Evolutionary conservation across 164 flowering plant species (phyloP).

Genomic region (Berberis vulgaris): DNA sequence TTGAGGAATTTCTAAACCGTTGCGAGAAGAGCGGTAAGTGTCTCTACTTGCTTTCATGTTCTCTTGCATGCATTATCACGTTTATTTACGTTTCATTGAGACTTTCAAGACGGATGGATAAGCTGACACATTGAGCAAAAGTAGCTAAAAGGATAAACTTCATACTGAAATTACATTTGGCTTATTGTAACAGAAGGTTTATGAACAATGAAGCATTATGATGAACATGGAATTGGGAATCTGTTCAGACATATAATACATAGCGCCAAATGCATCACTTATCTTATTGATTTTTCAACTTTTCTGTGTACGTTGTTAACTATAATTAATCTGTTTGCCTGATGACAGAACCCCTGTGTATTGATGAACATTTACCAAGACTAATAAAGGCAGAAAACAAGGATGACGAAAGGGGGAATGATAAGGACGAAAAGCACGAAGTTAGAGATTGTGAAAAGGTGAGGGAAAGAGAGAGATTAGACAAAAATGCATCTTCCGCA

Average conservation of each 20-base stretch:
- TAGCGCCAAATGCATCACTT: too few relatives aligned
- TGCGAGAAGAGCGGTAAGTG: slow-evolving; percentile 64
- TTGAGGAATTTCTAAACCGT: slow-evolving; percentile 53
- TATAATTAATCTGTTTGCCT: slow-evolving; percentile 8
- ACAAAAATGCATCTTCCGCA: slow-evolving; percentile 28
- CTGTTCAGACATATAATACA: too few relatives aligned
- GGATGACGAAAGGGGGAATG: slow-evolving; percentile 48
- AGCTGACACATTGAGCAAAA: slow-evolving; percentile 57
- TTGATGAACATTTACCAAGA: slow-evolving; percentile 42
- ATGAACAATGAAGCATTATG: too few relatives aligned
- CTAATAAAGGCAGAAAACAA: slow-evolving; percentile 50
- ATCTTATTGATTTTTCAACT: not conserved
- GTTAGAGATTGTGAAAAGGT: slow-evolving; percentile 15
- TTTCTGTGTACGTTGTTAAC: not conserved
- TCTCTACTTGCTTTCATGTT: slow-evolving; percentile 1
- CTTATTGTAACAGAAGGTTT: too few relatives aligned
- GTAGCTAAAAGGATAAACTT: slow-evolving; percentile 28
- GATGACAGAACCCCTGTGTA: slow-evolving; percentile 50
- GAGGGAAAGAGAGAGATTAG: slow-evolving; percentile 42
- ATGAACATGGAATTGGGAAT: too few relatives aligned
- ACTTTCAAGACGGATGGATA: slow-evolving; percentile 57
- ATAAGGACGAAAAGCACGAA: slow-evolving; percentile 36
- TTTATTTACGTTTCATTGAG: slow-evolving; percentile 12
- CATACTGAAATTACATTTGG: too few relatives aligned
- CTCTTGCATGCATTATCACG: not conserved